Conservation (phyloP, 2,329 filamentous ascomycete genomes). For the Ophiostoma himal-ulmi region DNA sequence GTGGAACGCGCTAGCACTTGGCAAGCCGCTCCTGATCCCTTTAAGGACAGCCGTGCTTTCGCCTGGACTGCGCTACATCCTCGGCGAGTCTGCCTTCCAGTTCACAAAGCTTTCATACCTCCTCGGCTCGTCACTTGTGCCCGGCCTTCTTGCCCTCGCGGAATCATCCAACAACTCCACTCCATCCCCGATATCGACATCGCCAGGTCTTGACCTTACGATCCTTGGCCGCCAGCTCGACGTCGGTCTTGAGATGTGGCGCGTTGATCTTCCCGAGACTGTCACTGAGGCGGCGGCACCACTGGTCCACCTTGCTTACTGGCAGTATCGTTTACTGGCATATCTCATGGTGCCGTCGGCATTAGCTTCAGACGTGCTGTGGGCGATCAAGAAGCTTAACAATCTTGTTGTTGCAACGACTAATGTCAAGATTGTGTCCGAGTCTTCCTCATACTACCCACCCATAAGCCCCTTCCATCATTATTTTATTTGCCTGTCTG, state of each 20-base stretch:
- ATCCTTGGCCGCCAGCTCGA: conserved; percentile 47
- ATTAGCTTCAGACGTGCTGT: conserved; percentile 53
- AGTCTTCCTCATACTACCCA: conserved; percentile 29
- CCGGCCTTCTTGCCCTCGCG: conserved; percentile 12
- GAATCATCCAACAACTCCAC: conserved; percentile 34
- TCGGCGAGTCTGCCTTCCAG: conserved; percentile 60
- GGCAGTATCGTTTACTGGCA: conserved; percentile 61
- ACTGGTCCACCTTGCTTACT: conserved; percentile 61
- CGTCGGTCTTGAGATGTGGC: conserved; percentile 59
- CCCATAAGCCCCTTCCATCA: conserved; percentile 60
- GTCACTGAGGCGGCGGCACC: conserved; percentile 49
- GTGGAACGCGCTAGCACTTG: conserved; percentile 65
- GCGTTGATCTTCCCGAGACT: conserved; percentile 55
- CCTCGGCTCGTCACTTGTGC: conserved; percentile 43
- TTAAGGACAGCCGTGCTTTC: conserved; percentile 56
- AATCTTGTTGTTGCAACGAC: conserved; percentile 48
- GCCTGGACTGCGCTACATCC: conserved; percentile 51
- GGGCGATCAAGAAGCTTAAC: conserved; percentile 54
- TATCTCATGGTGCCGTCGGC: conserved; percentile 54
- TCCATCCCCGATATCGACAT: conserved; percentile 18
- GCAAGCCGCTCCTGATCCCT: conserved; percentile 56
- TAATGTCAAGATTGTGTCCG: conserved; percentile 16
- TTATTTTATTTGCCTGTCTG: conserved; percentile 51
- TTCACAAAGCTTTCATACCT: conserved; percentile 53
- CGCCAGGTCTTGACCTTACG: conserved; percentile 31